Percentiles rank a stretch among this genome's conserved stretches.
phyloP scores from a whole-genome alignment of 768 basidiomycete genomes.

The Termitomyces sp. region DNA sequence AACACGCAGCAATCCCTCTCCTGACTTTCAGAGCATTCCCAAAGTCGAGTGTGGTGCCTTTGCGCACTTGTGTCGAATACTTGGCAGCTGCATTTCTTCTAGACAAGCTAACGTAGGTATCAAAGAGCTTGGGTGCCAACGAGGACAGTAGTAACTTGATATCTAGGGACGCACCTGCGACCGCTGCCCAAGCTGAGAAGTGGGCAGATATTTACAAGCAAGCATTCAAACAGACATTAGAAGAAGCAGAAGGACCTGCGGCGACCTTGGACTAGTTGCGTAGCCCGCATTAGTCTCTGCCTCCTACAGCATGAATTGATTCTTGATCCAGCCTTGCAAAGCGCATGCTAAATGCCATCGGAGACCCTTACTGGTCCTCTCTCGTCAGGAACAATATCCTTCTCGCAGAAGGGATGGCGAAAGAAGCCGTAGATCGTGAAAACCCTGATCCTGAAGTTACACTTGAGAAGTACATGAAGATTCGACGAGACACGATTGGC shows the following conservation, averaged over 20 bases:
- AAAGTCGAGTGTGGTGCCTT: not conserved
- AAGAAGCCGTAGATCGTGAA: constrained; percentile 8
- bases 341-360: not conserved
- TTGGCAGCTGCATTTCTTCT: constrained; percentile 5
- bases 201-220: constrained; percentile 8
- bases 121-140: too few relatives aligned
- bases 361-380: not conserved
- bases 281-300: not conserved
- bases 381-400: constrained; percentile 1
- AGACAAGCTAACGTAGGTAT: constrained; percentile 8
- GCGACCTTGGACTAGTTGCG: constrained; percentile 2
- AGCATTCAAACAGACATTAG: constrained; percentile 2
- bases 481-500: constrained; percentile 4
- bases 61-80: constrained; percentile 3
- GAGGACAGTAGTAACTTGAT: not conserved
- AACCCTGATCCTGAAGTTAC: not conserved
- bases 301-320: too few relatives aligned
- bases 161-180: constrained; percentile 6
- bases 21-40: constrained; percentile 6
- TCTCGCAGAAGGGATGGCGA: constrained; percentile 5
- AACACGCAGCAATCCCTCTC: constrained; percentile 3
- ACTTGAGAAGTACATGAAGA: constrained; percentile 4
- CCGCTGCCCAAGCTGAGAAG: not conserved
- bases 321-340: too few relatives aligned
- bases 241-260: not conserved